A percentile compares a stretch with the other conserved stretches of the same genome.
Conservation (phyloP, 2,329 filamentous ascomycete genomes). For the Sporothrix curviconia region DNA sequence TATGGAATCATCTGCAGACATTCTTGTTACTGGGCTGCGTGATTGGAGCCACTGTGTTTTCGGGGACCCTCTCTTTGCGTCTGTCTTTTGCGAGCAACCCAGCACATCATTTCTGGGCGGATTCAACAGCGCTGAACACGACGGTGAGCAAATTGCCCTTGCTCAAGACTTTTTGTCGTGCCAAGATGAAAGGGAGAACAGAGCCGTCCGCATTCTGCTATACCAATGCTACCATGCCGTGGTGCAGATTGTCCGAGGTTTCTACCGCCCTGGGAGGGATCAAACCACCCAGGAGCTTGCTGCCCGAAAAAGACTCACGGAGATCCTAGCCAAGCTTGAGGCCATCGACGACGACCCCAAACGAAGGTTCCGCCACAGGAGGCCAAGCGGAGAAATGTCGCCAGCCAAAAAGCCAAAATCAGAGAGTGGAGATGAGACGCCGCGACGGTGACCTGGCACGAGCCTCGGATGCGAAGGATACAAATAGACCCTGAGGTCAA, state of each 20-base stretch:
- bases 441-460: background rate
- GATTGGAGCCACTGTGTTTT: constrained; percentile 56
- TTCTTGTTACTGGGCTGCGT: constrained; percentile 43
- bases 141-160: background rate
- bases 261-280: constrained; percentile 45
- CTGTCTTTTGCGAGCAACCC: constrained; percentile 40
- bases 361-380: constrained; percentile 28
- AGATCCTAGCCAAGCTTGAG: constrained; percentile 41
- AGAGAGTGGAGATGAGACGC: constrained; percentile 16
- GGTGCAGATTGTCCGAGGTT: constrained; percentile 46
- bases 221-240: constrained; percentile 54
- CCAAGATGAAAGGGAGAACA: constrained; percentile 21
- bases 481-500: no score
- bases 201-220: constrained; percentile 43
- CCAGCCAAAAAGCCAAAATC: constrained; percentile 39
- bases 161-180: constrained; percentile 3
- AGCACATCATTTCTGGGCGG: constrained; percentile 42
- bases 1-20: background rate
- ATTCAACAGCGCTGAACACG: constrained; percentile 30
- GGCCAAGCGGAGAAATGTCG: constrained; percentile 36
- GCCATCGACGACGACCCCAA: constrained; percentile 22
- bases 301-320: constrained; percentile 44
- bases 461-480: background rate
- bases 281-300: constrained; percentile 46
- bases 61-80: constrained; percentile 51